phyloP scores from a whole-genome alignment of 2,329 filamentous ascomycete genomes.

The Didymellaceae sp. region DNA sequence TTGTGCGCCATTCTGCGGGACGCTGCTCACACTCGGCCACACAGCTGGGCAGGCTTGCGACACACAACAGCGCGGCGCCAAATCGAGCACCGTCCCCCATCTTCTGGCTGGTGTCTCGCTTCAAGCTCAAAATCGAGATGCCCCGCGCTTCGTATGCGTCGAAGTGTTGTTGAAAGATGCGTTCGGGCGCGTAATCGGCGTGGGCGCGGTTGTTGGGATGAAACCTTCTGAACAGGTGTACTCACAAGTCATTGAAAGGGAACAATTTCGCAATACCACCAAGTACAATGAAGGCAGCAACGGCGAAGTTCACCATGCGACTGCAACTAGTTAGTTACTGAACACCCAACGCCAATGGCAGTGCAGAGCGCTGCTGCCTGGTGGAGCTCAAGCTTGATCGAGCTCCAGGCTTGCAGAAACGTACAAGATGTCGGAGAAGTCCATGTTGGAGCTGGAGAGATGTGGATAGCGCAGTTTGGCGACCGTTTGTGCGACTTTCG shows the following conservation, averaged over 20 bases:
- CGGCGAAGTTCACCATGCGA: conserved; percentile 90
- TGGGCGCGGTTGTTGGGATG: conserved; percentile 8
- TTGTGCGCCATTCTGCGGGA: no score
- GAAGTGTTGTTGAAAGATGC: background rate
- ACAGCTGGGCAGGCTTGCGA: no score
- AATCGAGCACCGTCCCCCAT: no score
- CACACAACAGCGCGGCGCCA: no score
- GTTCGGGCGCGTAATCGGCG: background rate
- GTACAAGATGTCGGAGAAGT: conserved; percentile 92
- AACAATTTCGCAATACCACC: conserved; percentile 81
- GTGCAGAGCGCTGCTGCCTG: conserved; percentile 23
- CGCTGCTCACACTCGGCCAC: no score
- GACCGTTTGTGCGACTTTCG: conserved; percentile 2
- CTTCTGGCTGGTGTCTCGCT: no score
- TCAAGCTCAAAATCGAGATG: background rate
- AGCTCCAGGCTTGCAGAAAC: conserved; percentile 47
- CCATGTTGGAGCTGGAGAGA: conserved; percentile 64
- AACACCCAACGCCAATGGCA: conserved; percentile 10
- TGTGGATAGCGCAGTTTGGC: conserved; percentile 46
- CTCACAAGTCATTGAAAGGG: conserved; percentile 49
- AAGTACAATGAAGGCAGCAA: conserved; percentile 85
- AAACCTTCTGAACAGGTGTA: conserved; percentile 22
- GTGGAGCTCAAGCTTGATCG: conserved; percentile 17
- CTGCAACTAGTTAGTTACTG: conserved; percentile 56
- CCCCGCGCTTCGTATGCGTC: background rate